phyloP scores from a whole-genome alignment of 257 asterid species.

The Euphrasia confusa region DNA sequence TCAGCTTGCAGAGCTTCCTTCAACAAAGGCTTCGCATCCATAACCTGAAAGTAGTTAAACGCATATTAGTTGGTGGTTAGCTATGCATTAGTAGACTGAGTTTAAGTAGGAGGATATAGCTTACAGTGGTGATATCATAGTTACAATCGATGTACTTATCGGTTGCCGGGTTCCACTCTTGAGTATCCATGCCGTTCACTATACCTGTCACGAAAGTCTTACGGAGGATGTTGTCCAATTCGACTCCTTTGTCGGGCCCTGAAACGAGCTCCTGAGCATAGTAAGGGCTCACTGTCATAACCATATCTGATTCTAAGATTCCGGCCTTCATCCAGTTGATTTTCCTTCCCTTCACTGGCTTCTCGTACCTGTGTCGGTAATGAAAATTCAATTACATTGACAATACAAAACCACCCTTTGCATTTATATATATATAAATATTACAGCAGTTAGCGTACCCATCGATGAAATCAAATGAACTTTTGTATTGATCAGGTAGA shows the following conservation, averaged over 20 bases:
- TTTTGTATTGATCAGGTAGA: constrained; percentile 65
- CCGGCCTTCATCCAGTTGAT: constrained; percentile 98
- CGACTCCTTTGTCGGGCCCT: constrained; percentile 81
- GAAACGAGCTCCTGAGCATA: constrained; percentile 82
- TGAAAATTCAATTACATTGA: constrained; percentile 11
- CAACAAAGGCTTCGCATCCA: constrained; percentile 68
- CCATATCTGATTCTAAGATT: constrained; percentile 56
- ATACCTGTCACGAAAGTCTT: constrained; percentile 50
- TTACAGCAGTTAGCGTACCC: constrained; percentile 20
- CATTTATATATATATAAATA: too few relatives aligned
- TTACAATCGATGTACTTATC: constrained; percentile 66
- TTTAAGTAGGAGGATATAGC: constrained; percentile 7
- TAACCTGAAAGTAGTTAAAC: constrained; percentile 38
- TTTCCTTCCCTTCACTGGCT: constrained; percentile 91
- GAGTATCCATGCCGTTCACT: constrained; percentile 81
- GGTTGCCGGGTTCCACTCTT: constrained; percentile 91
- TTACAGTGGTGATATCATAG: constrained; percentile 74
- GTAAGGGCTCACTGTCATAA: constrained; percentile 84
- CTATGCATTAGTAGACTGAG: too few relatives aligned
- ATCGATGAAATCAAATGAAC: constrained; percentile 86
- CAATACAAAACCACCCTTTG: background rate
- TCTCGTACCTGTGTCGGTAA: constrained; percentile 45
- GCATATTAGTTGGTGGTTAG: background rate
- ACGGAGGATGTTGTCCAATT: constrained; percentile 59
- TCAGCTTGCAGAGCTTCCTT: constrained; percentile 97